Evolutionary conservation across 2,329 filamentous ascomycete genomes (phyloP), one percentile per base, ranked within the genome.

Genomic region (Parastagonospora nodorum): DNA sequence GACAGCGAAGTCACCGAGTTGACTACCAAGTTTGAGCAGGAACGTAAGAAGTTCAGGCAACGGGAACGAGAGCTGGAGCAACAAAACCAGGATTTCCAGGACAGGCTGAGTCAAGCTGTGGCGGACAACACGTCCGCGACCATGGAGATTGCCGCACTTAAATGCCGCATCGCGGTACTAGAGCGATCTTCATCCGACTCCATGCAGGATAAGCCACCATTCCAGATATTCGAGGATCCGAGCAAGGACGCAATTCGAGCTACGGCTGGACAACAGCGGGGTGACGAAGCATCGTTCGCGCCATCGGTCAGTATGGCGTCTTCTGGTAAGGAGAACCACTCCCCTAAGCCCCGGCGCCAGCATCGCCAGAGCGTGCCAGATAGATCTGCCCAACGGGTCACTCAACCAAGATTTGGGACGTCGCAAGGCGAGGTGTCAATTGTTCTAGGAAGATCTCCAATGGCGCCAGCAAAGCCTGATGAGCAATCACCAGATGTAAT

Each of bases 1-100:
- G 89, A 93, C 65, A 78, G 80, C 14, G 87, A 92, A 70, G 86
- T 87, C 16, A 81, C 83, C 24, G 81, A 88, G 48, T 74, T 92
- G 42, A 80, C 82, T 16, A 82, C 85, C 52, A 83, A 85, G 61
- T 80, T 93, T 31, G 82, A 82, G 52, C 84, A 88, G 51, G 88
- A 91, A 67, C 85, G 87, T 57, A 80, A 82, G 55, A 88, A 83
- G 65, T 84, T 88, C 24, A 75, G 80, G 28, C 74, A 79, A 46
- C 85, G 90, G 77, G 88, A 92, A 67, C 77, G 81, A 2, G 80
- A 87, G 48, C 77, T 89, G 51, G 82, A 85, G 45, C 77, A 80
- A 5, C 81, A 86, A 52, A 80, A 88, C 58, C 75, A 75, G 47
- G 75, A 77, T 10, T 69, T 73, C 14, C 71, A 77, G 40, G 71